Evolutionary conservation across 495 filamentous ascomycete species (phyloP).

Genomic region (Lophiostoma macrostomum): DNA sequence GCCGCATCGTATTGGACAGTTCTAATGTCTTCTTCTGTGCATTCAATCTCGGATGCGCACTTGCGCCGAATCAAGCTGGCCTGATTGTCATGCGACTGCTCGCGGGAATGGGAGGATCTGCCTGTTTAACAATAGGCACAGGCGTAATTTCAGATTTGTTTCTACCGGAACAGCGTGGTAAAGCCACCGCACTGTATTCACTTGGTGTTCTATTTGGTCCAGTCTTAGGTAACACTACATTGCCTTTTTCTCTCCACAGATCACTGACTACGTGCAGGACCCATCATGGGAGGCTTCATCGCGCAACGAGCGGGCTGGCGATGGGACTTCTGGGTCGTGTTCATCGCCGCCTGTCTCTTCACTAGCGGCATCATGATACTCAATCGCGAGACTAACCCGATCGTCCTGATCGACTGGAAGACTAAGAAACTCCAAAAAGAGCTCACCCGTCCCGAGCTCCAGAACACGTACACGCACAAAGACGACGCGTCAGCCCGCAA

Average conservation of each 20-base stretch:
- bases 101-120: conserved; percentile 59
- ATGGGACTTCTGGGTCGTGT: conserved; percentile 61
- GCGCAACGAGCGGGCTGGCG: conserved; percentile 59
- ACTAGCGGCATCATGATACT: conserved; percentile 35
- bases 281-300: conserved; percentile 56
- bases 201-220: conserved; percentile 29
- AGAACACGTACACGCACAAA: conserved; percentile 10
- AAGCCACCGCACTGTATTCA: conserved; percentile 26
- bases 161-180: conserved; percentile 18
- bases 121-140: conserved; percentile 51
- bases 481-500: neutral
- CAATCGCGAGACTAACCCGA: conserved; percentile 34
- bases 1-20: conserved; percentile 40
- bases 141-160: conserved; percentile 33
- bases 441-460: conserved; percentile 21
- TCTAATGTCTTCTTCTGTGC: conserved; percentile 35
- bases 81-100: conserved; percentile 66
- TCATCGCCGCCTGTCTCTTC: conserved; percentile 34
- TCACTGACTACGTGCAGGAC: too few species aligned
- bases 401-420: conserved; percentile 33
- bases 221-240: conserved; percentile 53
- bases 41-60: conserved; percentile 68
- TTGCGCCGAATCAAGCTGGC: conserved; percentile 55
- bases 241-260: too few species aligned
- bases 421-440: conserved; percentile 29